These are phyloP conservation scores for Macrophomina tecta DNA, from an alignment of 2,329 filamentous ascomycete species.

Conservation along the genomic window DNA sequence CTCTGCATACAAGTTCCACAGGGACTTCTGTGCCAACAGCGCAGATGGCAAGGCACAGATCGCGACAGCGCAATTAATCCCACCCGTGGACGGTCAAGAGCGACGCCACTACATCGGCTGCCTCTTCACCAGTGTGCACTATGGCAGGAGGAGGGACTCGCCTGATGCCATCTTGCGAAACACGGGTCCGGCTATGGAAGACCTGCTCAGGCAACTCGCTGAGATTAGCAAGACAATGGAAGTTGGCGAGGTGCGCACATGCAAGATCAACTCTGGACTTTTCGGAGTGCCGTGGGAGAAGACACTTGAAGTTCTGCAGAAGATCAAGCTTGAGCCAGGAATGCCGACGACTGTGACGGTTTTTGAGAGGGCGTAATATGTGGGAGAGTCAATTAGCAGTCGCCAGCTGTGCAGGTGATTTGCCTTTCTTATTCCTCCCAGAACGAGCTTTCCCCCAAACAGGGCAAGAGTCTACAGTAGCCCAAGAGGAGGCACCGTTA, in stretches of 20 bases:
- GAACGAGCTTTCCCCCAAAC: too few species aligned
- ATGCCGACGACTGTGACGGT: constrained; percentile 21
- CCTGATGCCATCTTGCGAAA: constrained; percentile 54
- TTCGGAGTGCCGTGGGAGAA: constrained; percentile 63
- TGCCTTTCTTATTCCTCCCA: too few species aligned
- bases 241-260: constrained; percentile 52
- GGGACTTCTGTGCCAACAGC: constrained; percentile 51
- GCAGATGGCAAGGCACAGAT: constrained; percentile 37
- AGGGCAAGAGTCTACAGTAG: too few species aligned
- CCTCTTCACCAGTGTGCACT: constrained; percentile 61
- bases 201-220: constrained; percentile 54
- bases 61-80: constrained; percentile 61
- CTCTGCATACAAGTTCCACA: constrained; percentile 56
- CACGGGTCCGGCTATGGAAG: constrained; percentile 55
- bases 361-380: constrained; percentile 12
- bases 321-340: constrained; percentile 34
- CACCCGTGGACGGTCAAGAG: constrained; percentile 50
- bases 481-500: too few species aligned
- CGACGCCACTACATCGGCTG: constrained; percentile 62
- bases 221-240: constrained; percentile 34
- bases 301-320: constrained; percentile 53
- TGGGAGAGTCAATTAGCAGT: neutral
- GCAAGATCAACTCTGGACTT: constrained; percentile 63
- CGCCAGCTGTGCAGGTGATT: too few species aligned
- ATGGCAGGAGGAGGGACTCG: constrained; percentile 53